Evolutionary conservation across 768 basidiomycete genomes (phyloP).

Genomic region (Pisolithus sp.): DNA sequence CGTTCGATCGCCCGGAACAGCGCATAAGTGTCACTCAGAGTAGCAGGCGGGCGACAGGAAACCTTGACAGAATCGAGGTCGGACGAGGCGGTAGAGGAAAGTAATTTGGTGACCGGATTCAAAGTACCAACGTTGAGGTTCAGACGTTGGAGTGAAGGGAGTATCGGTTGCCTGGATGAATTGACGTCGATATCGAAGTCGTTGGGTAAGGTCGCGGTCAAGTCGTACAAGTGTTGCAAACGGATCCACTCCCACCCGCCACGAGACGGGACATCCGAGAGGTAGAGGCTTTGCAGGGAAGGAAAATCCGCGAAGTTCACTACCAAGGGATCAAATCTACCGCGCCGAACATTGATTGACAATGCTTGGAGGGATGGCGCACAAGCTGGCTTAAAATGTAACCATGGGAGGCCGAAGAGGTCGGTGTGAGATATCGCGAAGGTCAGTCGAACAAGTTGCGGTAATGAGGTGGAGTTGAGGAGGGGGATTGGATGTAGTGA

Average conservation of each 20-base stretch:
- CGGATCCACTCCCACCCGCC: conserved; percentile 14
- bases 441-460: too few relatives aligned
- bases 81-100: conserved; percentile 18
- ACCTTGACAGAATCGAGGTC: conserved; percentile 18
- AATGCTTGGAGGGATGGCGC: conserved; percentile 2
- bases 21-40: conserved; percentile 10
- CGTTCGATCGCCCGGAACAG: conserved; percentile 19
- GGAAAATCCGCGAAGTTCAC: conserved; percentile 13
- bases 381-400: too few relatives aligned
- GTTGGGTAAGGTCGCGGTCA: conserved; percentile 15
- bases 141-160: conserved; percentile 16
- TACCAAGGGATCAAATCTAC: conserved; percentile 10
- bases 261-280: conserved; percentile 19
- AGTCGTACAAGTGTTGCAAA: conserved; percentile 19
- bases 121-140: conserved; percentile 20
- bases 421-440: too few relatives aligned
- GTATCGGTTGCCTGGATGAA: conserved; percentile 2
- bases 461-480: neutral
- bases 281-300: conserved; percentile 15
- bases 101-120: conserved; percentile 21
- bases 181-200: conserved; percentile 12
- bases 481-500: conserved; percentile 8
- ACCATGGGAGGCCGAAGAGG: too few relatives aligned
- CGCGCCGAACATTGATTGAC: conserved; percentile 12
- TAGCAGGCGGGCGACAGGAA: conserved; percentile 22